Conservation (phyloP, 228 moss, liverwort and hornwort species). For the Sphagnum magellanicum region DNA sequence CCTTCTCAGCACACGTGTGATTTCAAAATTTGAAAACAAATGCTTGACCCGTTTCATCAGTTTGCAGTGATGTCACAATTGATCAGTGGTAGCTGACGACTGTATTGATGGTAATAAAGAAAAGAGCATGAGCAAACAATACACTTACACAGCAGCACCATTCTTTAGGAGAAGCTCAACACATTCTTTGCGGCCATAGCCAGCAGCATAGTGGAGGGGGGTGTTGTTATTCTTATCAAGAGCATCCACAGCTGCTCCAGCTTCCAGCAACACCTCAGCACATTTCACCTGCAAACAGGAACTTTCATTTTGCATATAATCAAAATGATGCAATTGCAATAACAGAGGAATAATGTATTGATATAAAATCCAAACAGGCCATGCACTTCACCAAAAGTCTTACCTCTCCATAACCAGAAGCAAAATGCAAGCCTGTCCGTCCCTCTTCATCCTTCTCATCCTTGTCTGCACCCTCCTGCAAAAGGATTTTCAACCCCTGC, state of each 20-base stretch:
- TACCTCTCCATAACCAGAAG: conserved; percentile 98
- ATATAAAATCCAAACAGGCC: too few relatives aligned
- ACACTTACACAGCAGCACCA: conserved; percentile 93
- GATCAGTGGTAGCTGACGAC: too few relatives aligned
- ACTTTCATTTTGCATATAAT: neutral
- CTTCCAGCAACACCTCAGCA: conserved; percentile 78
- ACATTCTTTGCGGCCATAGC: conserved; percentile 88
- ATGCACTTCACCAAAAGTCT: neutral
- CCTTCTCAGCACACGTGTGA: too few relatives aligned
- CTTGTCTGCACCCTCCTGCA: conserved; percentile 89
- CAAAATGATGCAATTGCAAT: neutral
- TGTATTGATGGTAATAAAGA: too few relatives aligned
- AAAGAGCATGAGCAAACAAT: neutral
- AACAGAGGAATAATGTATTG: neutral
- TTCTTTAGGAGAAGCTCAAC: conserved; percentile 91
- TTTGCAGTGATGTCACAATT: too few relatives aligned
- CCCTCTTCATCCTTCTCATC: conserved; percentile 98
- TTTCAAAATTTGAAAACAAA: too few relatives aligned
- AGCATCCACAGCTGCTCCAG: conserved; percentile 82
- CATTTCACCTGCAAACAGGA: conserved; percentile 63
- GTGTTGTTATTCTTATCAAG: conserved; percentile 99
- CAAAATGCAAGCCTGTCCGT: conserved; percentile 96
- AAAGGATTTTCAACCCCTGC: conserved; percentile 78
- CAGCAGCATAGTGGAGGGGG: conserved; percentile 94
- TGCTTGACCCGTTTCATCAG: too few relatives aligned